These are phyloP conservation scores for Ophiostoma populinum DNA, from an alignment of 2,329 filamentous ascomycete species.

Conservation along the genomic window DNA sequence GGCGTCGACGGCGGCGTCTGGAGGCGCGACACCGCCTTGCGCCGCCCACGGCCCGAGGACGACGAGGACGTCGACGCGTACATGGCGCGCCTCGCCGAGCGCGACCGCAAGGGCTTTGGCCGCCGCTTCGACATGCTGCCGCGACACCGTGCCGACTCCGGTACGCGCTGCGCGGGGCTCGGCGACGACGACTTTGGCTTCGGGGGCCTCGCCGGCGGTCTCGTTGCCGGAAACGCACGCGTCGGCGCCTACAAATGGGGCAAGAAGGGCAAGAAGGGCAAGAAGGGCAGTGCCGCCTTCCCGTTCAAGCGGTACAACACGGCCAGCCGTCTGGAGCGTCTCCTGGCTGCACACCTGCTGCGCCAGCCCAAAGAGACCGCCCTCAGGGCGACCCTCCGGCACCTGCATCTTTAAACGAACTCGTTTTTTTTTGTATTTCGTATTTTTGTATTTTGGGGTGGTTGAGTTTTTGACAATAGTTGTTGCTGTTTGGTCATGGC, in stretches of 20 bases:
- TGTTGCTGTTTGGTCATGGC: too few species aligned
- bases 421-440: too few species aligned
- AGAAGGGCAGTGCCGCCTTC: not conserved
- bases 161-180: not conserved
- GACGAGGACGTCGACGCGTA: not conserved
- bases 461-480: too few species aligned
- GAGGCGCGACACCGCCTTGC: too few species aligned
- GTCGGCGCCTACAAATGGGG: too few species aligned
- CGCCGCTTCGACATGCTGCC: not conserved
- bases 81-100: not conserved
- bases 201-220: too few species aligned
- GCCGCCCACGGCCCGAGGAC: slow-evolving; percentile 3
- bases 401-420: not conserved
- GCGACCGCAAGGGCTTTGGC: not conserved
- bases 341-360: not conserved
- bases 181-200: too few species aligned
- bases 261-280: not conserved
- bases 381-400: not conserved
- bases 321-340: not conserved
- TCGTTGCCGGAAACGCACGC: too few species aligned
- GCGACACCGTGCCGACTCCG: slow-evolving; percentile 2
- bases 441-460: too few species aligned
- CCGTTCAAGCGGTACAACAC: not conserved
- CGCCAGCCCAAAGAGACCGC: not conserved
- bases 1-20: slow-evolving; percentile 9